Conservation (phyloP, 2,329 filamentous ascomycete species). For the Pseudophaeomoniella oleicola region DNA sequence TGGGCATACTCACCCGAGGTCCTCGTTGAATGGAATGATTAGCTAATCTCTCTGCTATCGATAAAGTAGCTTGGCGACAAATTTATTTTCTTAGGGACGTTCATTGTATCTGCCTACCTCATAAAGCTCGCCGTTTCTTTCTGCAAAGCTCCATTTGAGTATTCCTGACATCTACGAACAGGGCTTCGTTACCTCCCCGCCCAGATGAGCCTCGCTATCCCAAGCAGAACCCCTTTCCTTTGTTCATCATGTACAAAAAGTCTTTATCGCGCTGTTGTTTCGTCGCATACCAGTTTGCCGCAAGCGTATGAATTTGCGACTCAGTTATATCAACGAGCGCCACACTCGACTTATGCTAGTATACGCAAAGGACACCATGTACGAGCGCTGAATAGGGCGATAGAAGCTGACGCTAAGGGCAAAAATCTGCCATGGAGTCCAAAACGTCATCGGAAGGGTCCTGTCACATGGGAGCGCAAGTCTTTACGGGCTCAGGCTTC, state of each 20-base stretch:
- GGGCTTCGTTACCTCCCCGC: too few relatives aligned
- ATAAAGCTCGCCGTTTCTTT: too few relatives aligned
- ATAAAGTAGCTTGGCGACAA: too few relatives aligned
- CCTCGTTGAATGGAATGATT: too few relatives aligned
- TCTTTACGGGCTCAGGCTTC: background rate
- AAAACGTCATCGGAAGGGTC: constrained; percentile 4
- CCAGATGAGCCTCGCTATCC: too few relatives aligned
- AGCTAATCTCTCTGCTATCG: too few relatives aligned
- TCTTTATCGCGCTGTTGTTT: background rate
- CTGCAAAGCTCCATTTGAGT: too few relatives aligned
- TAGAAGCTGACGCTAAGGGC: background rate
- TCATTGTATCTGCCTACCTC: too few relatives aligned
- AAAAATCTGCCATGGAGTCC: constrained; percentile 1
- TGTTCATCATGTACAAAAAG: background rate
- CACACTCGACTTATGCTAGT: constrained; percentile 7
- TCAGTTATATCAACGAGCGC: constrained; percentile 5
- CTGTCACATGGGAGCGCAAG: constrained; percentile 6
- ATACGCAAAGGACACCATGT: constrained; percentile 12
- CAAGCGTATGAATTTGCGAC: background rate
- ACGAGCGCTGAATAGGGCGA: constrained; percentile 3
- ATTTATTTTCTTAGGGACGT: too few relatives aligned
- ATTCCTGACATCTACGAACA: too few relatives aligned
- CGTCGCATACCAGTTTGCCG: background rate
- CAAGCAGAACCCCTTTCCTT: too few relatives aligned
- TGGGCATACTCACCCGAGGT: too few relatives aligned